Evolutionary conservation across 2,329 filamentous ascomycete species (phyloP).

Genomic region (Pyricularia grisea): DNA sequence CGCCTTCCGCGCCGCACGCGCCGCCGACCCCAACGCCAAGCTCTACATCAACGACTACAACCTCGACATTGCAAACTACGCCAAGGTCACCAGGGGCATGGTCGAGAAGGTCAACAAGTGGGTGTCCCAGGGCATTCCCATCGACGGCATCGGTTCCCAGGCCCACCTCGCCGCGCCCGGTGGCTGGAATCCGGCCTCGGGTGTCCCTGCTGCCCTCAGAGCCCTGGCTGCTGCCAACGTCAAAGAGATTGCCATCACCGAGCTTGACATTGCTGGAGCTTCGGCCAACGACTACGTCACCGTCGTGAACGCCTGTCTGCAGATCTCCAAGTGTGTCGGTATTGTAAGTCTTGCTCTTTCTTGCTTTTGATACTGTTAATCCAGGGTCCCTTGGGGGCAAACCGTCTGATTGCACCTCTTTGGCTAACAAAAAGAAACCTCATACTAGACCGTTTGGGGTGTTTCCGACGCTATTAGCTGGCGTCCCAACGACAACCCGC

Average conservation of each 20-base stretch:
- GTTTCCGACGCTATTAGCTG: constrained; percentile 21
- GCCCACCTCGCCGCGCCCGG: constrained; percentile 32
- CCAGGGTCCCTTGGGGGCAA: too few species aligned
- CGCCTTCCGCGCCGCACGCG: constrained; percentile 36
- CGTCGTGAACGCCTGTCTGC: constrained; percentile 16
- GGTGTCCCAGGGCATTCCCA: constrained; percentile 27
- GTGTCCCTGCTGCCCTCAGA: constrained; percentile 24
- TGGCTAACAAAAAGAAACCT: not conserved
- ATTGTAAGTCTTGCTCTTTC: constrained; percentile 11
- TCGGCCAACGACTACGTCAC: constrained; percentile 30
- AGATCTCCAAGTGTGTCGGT: constrained; percentile 16
- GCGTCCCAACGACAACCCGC: constrained; percentile 25
- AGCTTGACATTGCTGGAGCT: constrained; percentile 36
- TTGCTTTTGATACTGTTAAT: not conserved
- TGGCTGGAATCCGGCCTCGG: constrained; percentile 19
- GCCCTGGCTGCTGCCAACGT: constrained; percentile 31
- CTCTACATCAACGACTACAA: constrained; percentile 42
- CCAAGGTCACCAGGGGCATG: constrained; percentile 22
- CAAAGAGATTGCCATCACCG: constrained; percentile 39
- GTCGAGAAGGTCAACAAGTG: constrained; percentile 22
- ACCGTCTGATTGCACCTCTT: not conserved
- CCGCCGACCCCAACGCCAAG: constrained; percentile 34
- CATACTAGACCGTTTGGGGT: not conserved
- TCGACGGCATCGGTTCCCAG: constrained; percentile 43
- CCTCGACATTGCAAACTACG: constrained; percentile 27